Evolutionary conservation across 2,329 filamentous ascomycete species (phyloP).

Genomic region (Neonectria sp.): DNA sequence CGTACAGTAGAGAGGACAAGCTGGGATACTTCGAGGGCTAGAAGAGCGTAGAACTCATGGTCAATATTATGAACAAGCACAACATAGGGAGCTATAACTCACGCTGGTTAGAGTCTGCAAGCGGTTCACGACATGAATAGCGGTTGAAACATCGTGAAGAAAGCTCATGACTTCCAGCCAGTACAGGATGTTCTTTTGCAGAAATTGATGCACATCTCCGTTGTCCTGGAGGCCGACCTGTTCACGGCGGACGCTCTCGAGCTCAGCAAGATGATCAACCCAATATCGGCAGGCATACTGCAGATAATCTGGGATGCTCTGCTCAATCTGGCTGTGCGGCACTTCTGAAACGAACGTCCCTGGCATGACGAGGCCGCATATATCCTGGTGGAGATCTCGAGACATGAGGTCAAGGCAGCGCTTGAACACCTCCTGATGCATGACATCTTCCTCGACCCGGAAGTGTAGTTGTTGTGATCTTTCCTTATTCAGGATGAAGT

Average conservation of each 20-base stretch:
- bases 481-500: constrained; percentile 17
- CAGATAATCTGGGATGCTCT: constrained; percentile 1
- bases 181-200: too few relatives aligned
- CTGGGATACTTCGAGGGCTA: too few relatives aligned
- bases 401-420: constrained; percentile 20
- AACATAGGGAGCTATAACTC: too few relatives aligned
- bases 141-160: too few relatives aligned
- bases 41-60: too few relatives aligned
- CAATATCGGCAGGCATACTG: constrained; percentile 22
- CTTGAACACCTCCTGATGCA: not conserved
- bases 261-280: constrained; percentile 17
- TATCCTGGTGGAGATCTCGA: constrained; percentile 11
- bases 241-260: not conserved
- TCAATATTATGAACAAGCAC: too few relatives aligned
- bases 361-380: not conserved
- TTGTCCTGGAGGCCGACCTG: too few relatives aligned
- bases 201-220: too few relatives aligned
- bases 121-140: too few relatives aligned
- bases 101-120: too few relatives aligned
- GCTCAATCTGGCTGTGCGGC: not conserved
- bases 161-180: too few relatives aligned
- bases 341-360: constrained; percentile 8
- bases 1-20: too few relatives aligned
- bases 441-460: not conserved
- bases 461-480: not conserved